A percentile compares a stretch with the other conserved stretches of the same genome.
These are phyloP conservation scores for Aspergillus jensenii DNA, from an alignment of 2,329 filamentous ascomycete genomes.

Conservation along the genomic window DNA sequence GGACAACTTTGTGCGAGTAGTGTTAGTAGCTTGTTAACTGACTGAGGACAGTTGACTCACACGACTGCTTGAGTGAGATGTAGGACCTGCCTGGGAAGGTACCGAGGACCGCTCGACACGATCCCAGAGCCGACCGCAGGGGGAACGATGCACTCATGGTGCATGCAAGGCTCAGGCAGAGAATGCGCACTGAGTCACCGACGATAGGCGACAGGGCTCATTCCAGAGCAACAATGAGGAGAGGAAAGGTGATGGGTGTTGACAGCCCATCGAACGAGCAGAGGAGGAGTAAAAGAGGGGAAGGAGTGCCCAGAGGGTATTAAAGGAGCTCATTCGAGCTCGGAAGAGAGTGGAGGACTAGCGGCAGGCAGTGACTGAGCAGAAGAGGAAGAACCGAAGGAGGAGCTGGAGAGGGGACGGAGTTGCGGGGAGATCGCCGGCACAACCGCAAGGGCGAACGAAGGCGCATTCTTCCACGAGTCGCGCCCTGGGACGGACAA, in stretches of 20 bases:
- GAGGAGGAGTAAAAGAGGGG: not conserved
- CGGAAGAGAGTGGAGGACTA: not conserved
- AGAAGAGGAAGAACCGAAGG: not conserved
- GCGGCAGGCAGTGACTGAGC: not conserved
- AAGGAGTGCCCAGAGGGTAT: not conserved
- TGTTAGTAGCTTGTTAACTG: conserved; percentile 3
- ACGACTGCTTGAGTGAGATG: conserved; percentile 16
- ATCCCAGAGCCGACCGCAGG: conserved; percentile 27
- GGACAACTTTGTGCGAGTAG: conserved; percentile 15
- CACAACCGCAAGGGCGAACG: conserved; percentile 8
- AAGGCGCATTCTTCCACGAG: conserved; percentile 20
- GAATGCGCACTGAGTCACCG: not conserved
- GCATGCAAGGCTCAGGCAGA: not conserved
- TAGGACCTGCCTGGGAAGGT: conserved; percentile 23
- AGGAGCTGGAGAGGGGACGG: conserved; percentile 3
- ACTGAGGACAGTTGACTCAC: conserved; percentile 20
- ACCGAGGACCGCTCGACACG: conserved; percentile 24
- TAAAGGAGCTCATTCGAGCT: conserved; percentile 3
- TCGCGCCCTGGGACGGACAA: conserved; percentile 5
- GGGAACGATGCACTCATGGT: conserved; percentile 27
- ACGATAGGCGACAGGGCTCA: not conserved
- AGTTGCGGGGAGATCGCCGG: conserved; percentile 13
- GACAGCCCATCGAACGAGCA: not conserved
- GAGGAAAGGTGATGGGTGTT: not conserved
- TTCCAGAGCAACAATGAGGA: not conserved